Base-by-base conservation (phyloP, 495 filamentous ascomycete genomes). In the Penicillium salamii region DNA sequence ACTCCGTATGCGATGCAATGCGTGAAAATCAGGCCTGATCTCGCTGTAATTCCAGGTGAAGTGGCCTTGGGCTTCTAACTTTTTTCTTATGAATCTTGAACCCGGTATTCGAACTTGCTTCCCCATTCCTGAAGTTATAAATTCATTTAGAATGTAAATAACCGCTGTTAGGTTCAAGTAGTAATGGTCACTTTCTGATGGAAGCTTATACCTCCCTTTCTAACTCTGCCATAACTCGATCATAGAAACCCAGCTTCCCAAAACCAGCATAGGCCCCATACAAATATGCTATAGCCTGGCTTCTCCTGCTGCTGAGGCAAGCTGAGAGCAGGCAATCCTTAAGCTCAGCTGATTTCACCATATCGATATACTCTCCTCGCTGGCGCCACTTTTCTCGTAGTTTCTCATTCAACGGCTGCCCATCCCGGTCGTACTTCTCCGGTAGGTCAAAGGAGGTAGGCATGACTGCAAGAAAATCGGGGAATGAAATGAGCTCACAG, bases 401-500 rank as follows among this genome's bases (percentile, higher is more conserved):
- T 31, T 39, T 33, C 20, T 37, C 32, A 38, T 37, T 17, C 11
- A 51, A 14, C 4, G 47, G 38, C 17, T 50, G 23, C 19, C 47
- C 20, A 26, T 50, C 19, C 11, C 18, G 19, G 11, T 29, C 29
- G 20, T 42, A 50, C 18, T 42, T 50, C 13, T 26, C 1, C 34
- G 47, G 38, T 0, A 37, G 28, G 19, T 42, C 46, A 8, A 49
- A 40, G 24, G 46, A 14, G 11, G 17, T 23, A 3, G 46, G 46
- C 14, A 49, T 34, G 12, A 17, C 17, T 20, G 35, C 9, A 32
- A 41, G 46, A n/a, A 49, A 49, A 1, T 32, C 37, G 3, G 46
- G 46, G 46, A 49, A 49, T 14, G 8, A 26, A 17, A 53, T 33
- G 0, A 57, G 12, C 31, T 50, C 53, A 58, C 57, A 69, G 13